Evolutionary conservation across 2,329 filamentous ascomycete species (phyloP).

Genomic region (Aspergillus intermedius): DNA sequence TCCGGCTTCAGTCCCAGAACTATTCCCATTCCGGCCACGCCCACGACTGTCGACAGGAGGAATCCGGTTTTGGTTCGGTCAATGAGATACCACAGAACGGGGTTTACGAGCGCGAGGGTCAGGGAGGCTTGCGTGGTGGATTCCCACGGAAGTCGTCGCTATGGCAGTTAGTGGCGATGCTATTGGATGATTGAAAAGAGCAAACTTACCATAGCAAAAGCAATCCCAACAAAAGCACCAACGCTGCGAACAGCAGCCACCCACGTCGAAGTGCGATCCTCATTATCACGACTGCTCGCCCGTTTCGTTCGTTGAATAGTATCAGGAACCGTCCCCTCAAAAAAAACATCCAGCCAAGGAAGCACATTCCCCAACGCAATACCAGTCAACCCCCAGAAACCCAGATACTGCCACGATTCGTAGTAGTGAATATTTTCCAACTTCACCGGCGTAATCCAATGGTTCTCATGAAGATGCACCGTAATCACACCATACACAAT

Average conservation of each 20-base stretch:
- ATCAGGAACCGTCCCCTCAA: conserved; percentile 51
- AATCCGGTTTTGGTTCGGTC: conserved; percentile 84
- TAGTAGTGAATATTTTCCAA: conserved; percentile 50
- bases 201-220: conserved; percentile 70
- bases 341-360: conserved; percentile 75
- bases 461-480: conserved; percentile 67
- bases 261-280: conserved; percentile 50
- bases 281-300: conserved; percentile 19
- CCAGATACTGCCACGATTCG: conserved; percentile 59
- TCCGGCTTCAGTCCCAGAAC: conserved; percentile 71
- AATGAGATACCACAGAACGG: conserved; percentile 91
- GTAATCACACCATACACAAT: conserved; percentile 77
- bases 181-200: conserved; percentile 1
- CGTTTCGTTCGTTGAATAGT: conserved; percentile 16
- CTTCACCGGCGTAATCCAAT: conserved; percentile 56
- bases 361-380: conserved; percentile 71
- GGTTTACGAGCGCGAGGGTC: conserved; percentile 84
- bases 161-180: conserved; percentile 9
- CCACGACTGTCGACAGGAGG: conserved; percentile 67
- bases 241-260: conserved; percentile 63
- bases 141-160: conserved; percentile 88
- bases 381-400: conserved; percentile 75
- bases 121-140: conserved; percentile 90
- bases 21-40: conserved; percentile 64
- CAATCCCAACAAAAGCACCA: conserved; percentile 66